Evolutionary conservation across 2,329 filamentous ascomycete species (phyloP).

Genomic region (Mycogone perniciosa): DNA sequence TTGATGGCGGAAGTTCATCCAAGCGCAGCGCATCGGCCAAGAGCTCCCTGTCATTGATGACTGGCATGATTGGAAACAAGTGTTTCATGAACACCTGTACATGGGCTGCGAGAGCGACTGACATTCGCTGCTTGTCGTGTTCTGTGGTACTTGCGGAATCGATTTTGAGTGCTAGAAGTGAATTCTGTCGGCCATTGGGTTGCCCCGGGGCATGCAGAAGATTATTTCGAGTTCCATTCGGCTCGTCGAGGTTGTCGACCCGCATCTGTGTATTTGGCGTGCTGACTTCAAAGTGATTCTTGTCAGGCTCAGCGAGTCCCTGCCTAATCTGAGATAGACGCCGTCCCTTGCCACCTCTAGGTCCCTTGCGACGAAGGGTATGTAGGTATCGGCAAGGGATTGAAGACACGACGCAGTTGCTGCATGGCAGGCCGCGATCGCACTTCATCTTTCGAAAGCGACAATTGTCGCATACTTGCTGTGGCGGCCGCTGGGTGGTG

Average conservation of each 20-base stretch:
- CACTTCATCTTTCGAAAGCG: conserved; percentile 30
- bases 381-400: conserved; percentile 26
- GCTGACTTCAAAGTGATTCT: conserved; percentile 17
- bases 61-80: conserved; percentile 29
- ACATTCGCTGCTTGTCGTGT: conserved; percentile 17
- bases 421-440: conserved; percentile 25
- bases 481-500: conserved; percentile 1
- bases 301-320: conserved; percentile 14
- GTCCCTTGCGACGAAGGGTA: conserved; percentile 24
- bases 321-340: conserved; percentile 23
- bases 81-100: conserved; percentile 24
- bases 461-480: conserved; percentile 26
- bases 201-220: neutral
- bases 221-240: neutral
- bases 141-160: conserved; percentile 1
- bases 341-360: conserved; percentile 23
- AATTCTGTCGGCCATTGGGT: neutral
- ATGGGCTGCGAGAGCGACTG: conserved; percentile 21
- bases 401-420: conserved; percentile 21
- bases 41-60: conserved; percentile 23
- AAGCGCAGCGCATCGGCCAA: conserved; percentile 20
- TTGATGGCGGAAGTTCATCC: conserved; percentile 19
- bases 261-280: conserved; percentile 14
- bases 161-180: neutral
- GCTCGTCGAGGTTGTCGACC: neutral